phyloP scores from a whole-genome alignment of 768 basidiomycete genomes.

The Hericium erinaceus region DNA sequence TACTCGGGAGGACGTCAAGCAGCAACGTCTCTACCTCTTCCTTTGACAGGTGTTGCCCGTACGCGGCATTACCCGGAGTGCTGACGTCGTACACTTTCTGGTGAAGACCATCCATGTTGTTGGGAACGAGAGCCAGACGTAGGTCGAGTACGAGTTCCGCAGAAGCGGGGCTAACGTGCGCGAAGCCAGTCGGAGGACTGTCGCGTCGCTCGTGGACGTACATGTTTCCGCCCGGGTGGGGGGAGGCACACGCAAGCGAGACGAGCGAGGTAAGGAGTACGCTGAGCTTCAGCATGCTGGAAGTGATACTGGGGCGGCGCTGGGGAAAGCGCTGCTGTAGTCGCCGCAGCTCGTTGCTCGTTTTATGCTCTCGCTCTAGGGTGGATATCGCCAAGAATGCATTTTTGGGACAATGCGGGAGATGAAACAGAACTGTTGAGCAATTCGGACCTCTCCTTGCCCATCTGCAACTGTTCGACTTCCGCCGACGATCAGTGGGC shows the following conservation, averaged over 20 bases:
- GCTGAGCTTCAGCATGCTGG: neutral
- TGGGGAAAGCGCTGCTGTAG: too few relatives aligned
- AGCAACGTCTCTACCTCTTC: slow-evolving; percentile 17
- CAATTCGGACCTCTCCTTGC: too few relatives aligned
- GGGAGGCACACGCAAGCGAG: neutral
- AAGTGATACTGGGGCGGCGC: neutral
- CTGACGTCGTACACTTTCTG: slow-evolving; percentile 24
- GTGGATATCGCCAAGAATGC: too few relatives aligned
- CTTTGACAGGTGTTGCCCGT: slow-evolving; percentile 25
- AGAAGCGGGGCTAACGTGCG: slow-evolving; percentile 14
- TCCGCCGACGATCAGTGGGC: too few relatives aligned
- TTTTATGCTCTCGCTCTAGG: too few relatives aligned
- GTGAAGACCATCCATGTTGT: slow-evolving; percentile 24
- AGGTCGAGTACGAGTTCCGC: slow-evolving; percentile 18
- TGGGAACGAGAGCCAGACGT: slow-evolving; percentile 25
- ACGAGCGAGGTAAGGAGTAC: neutral
- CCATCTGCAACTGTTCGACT: too few relatives aligned
- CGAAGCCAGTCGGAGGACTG: slow-evolving; percentile 20
- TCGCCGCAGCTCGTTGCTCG: too few relatives aligned
- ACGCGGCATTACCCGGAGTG: slow-evolving; percentile 20
- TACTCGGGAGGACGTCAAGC: neutral
- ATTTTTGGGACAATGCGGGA: too few relatives aligned
- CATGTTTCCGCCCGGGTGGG: neutral
- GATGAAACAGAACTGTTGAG: too few relatives aligned
- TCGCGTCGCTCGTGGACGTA: neutral